A percentile compares a stretch with the other conserved stretches of the same genome.
Conservation (phyloP, 1,284 basidiomycete genomes). For the Afroboletus lepidellus region DNA sequence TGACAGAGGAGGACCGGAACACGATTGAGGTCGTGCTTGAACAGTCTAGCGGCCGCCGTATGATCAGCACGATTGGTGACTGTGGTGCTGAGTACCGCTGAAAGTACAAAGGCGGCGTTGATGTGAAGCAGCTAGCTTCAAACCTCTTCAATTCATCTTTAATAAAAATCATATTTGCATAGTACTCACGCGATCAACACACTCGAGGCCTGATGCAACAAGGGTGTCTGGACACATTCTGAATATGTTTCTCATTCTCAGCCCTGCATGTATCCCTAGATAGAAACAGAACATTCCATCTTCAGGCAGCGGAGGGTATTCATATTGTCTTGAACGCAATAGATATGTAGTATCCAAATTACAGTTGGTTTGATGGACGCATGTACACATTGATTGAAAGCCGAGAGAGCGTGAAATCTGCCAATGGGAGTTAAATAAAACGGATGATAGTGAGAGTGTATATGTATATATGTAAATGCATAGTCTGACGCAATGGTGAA, state of each 20-base stretch:
- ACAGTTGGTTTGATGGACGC: slow-evolving; percentile 15
- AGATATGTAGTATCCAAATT: slow-evolving; percentile 5
- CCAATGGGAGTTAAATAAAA: background rate
- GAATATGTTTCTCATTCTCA: background rate
- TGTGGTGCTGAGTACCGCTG: slow-evolving; percentile 80
- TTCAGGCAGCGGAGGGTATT: background rate
- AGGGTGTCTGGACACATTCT: background rate
- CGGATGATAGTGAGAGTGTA: background rate
- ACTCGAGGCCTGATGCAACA: slow-evolving; percentile 1
- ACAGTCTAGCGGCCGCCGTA: slow-evolving; percentile 53
- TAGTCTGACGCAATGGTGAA: slow-evolving; percentile 10
- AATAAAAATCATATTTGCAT: background rate
- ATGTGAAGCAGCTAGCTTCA: background rate
- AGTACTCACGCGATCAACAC: background rate
- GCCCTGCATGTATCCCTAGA: background rate
- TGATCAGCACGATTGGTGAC: slow-evolving; percentile 72
- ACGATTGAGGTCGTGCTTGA: slow-evolving; percentile 62
- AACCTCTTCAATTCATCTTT: background rate
- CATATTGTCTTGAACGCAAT: slow-evolving; percentile 5
- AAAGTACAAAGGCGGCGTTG: slow-evolving; percentile 1
- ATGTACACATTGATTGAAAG: slow-evolving; percentile 3
- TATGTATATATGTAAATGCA: slow-evolving; percentile 9
- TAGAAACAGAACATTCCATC: slow-evolving; percentile 8
- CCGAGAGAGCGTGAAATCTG: slow-evolving; percentile 1
- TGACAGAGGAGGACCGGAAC: slow-evolving; percentile 55